Percentiles rank a stretch among this genome's conserved stretches.
phyloP scores from a whole-genome alignment of 305 asterid genomes.

The Andrographis paniculata region DNA sequence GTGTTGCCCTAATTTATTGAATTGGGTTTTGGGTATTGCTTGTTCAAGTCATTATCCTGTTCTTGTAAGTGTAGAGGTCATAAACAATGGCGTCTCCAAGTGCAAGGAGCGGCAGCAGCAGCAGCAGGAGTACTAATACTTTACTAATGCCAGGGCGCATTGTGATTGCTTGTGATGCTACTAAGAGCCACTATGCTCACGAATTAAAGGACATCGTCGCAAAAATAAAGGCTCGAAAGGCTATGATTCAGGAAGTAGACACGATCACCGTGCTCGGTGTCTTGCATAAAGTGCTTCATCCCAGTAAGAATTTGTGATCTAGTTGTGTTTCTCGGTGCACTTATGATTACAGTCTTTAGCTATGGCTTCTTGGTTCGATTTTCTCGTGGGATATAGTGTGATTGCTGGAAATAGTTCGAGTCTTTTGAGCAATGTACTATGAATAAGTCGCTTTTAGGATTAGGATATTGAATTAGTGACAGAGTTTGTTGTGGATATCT shows the following conservation, averaged over 20 bases:
- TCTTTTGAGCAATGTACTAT: no score
- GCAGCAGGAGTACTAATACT: constrained; percentile 12
- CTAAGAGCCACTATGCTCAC: constrained; percentile 27
- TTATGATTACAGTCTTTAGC: constrained; percentile 2
- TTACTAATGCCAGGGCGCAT: constrained; percentile 39
- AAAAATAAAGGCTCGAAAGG: constrained; percentile 28
- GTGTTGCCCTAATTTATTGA: constrained; percentile 4
- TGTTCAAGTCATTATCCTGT: not conserved
- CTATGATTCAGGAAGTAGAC: constrained; percentile 52
- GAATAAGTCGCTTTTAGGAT: no score
- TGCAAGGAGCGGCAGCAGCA: constrained; percentile 27
- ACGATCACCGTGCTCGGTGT: constrained; percentile 58
- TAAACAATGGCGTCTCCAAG: constrained; percentile 18
- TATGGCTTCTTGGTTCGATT: no score
- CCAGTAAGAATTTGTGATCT: constrained; percentile 33
- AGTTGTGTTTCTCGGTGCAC: not conserved
- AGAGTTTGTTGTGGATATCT: no score
- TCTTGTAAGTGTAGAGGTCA: not conserved
- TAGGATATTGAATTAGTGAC: no score
- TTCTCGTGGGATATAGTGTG: no score
- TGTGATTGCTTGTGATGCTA: constrained; percentile 54
- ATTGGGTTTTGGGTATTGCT: not conserved
- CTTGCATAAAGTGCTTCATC: constrained; percentile 50
- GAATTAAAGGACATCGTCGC: constrained; percentile 33
- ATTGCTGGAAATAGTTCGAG: no score